Base-by-base conservation (phyloP, 495 filamentous ascomycete genomes). In the Penicillium waksmanii region DNA sequence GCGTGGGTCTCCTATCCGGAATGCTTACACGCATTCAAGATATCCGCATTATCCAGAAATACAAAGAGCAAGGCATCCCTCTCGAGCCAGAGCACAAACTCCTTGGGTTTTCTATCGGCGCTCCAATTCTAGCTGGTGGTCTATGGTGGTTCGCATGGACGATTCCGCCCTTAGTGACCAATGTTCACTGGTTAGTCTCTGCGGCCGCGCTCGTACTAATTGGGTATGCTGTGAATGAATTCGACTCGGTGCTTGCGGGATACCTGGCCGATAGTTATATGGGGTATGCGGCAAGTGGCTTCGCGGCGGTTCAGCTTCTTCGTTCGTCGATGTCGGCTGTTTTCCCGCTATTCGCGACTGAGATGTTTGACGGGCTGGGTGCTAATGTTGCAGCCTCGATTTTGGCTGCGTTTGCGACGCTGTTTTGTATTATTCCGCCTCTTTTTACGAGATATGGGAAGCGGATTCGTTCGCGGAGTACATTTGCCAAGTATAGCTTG, bases 261-360 rank as follows among this genome's bases (percentile, higher is more conserved):
- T 84, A 84, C 55, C 59, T 82, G 9, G 74, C 76, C 1, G 79
- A 82, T 60, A 63, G 71, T 6, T 84, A 83, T 48, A 67, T 74
- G 1, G 67, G 65, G 17, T 80, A 77, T 57, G 70, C 77, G 0
- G 70, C 76, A 0, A 78, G 74, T 15, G 79, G 72, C 1, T 75
- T 77, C 53, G 78, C 78, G 1, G 73, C 76, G 0, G 46, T 80
- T 38, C 51, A 63, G 1, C 68, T 83, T 10, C 44, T 81, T 5
- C 65, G 79, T 0, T 68, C 75, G 0, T 18, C 75, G 2, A 25
- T 77, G 1, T 71, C 75, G 0, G 79, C 70, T 1, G 27, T 69
- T 3, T 76, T 82, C 43, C 79, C 78, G 0, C 56, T 81, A 25
- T 76, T 82, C 47, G 73, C 71, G 3, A 56, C 58, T 9, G 69